Evolutionary conservation across 768 basidiomycete genomes (phyloP), one percentile per base, ranked within the genome.

Genomic region (Kwoniella dendrophila): DNA sequence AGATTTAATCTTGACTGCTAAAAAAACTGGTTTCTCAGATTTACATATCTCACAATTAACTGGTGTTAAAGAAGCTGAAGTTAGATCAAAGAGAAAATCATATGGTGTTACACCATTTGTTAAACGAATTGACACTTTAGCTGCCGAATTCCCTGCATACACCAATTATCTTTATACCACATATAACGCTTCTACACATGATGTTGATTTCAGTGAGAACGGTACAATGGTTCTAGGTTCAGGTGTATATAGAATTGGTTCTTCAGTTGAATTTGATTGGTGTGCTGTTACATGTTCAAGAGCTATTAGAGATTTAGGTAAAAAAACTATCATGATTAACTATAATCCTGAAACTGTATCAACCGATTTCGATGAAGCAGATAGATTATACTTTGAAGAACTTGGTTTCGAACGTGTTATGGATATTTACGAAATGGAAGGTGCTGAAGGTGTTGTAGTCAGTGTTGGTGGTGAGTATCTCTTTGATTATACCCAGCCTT

Each of bases 111-210:
- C 89, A 4, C 96, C 96, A 36, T 98, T 93, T 80, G 96, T 99
- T 78, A 99, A 99, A 81, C 90, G 94, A 68, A 98, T 99, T 80
- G 96, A 99, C 80, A 99, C 96, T 12, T 86, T 99, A 61, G 96
- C 96, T 29, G 96, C 96, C 62, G 96, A 99, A 80, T 99, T 89
- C 82, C 96, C 96, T 26, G 96, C 96, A 0, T 88, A 94, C 80
- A 99, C 96, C 67, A 98, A 98, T 83, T 98, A 98, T 81, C 88
- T 99, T 59, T 99, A 98, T 82, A 98, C 95, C 20, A 98, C 96
- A 20, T 99, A 98, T 84, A 97, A 98, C 72, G 96, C 93, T 2
- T 89, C 91, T 0, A 86, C 88, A 64, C 96, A 99, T 70, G 96
- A 99, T 72, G 88, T 99, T 76, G 86, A 90, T 22, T 98, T 98